phyloP scores from a whole-genome alignment of 1,139 yeast species.

The Nakaseomyces sp. region DNA sequence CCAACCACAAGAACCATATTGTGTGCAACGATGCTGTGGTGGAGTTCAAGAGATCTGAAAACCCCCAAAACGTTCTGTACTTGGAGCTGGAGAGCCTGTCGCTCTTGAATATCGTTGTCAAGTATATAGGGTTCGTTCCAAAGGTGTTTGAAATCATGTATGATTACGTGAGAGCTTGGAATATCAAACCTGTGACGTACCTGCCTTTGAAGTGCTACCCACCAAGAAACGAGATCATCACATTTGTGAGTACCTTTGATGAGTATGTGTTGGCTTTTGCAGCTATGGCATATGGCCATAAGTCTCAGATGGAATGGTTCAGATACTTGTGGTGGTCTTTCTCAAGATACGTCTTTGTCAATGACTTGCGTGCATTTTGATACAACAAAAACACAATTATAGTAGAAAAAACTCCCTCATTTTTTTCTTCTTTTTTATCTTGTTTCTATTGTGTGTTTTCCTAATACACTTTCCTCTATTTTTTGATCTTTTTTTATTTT shows the following conservation, averaged over 20 bases:
- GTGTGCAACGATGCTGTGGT: conserved; percentile 53
- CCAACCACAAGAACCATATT: conserved; percentile 78
- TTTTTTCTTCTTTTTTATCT: too few species aligned
- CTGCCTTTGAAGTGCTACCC: conserved; percentile 9
- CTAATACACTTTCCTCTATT: too few species aligned
- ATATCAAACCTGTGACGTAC: conserved; percentile 3
- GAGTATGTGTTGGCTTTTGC: conserved; percentile 53
- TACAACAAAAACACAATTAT: too few species aligned
- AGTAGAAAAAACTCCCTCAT: too few species aligned
- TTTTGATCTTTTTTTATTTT: too few species aligned
- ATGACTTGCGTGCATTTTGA: conserved; percentile 46
- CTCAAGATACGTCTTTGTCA: conserved; percentile 55
- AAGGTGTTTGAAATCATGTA: conserved; percentile 9
- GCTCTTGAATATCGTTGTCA: conserved; percentile 8
- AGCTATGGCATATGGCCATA: conserved; percentile 79
- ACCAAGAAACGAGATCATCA: conserved; percentile 1
- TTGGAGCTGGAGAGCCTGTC: conserved; percentile 10
- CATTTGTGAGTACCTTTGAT: conserved; percentile 33
- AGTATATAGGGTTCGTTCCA: conserved; percentile 11
- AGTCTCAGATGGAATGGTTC: conserved; percentile 92
- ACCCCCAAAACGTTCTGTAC: conserved; percentile 6
- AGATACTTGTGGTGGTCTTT: conserved; percentile 79
- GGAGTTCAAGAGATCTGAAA: conserved; percentile 26
- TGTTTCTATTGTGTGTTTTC: too few species aligned
- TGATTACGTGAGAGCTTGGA: not conserved